Percentiles rank a stretch among this genome's conserved stretches.
These are phyloP conservation scores for Entrophospora sp. DNA, from an alignment of 192 early-diverging fungal species.

Conservation along the genomic window DNA sequence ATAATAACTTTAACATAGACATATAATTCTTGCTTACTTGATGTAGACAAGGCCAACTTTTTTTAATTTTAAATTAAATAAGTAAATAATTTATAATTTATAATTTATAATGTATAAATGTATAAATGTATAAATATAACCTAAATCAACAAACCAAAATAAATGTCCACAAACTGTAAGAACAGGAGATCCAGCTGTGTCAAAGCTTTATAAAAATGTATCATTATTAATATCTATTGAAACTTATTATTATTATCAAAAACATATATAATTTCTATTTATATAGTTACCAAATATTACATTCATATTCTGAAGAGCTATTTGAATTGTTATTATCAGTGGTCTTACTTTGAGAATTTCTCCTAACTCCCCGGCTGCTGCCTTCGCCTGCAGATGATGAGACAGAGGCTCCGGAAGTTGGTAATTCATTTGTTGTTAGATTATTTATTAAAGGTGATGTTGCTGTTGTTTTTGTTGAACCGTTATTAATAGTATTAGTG, in stretches of 20 bases:
- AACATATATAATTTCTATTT: no score
- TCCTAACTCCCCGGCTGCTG: not conserved
- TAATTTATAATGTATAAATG: not conserved
- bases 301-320: slow-evolving; percentile 15
- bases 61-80: not conserved
- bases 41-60: slow-evolving; percentile 17
- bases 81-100: not conserved
- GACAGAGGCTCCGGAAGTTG: not conserved
- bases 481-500: no score
- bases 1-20: not conserved
- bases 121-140: not conserved
- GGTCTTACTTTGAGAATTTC: not conserved
- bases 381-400: not conserved
- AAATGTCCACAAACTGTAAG: slow-evolving; percentile 73
- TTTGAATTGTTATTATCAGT: not conserved
- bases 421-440: no score
- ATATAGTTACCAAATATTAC: slow-evolving; percentile 19
- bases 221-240: no score
- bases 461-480: no score
- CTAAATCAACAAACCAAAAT: slow-evolving; percentile 64
- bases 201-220: slow-evolving; percentile 44
- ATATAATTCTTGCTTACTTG: slow-evolving; percentile 2
- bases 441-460: no score
- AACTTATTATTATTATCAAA: no score
- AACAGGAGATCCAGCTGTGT: slow-evolving; percentile 66